These are phyloP conservation scores for Parachlorella kessleri DNA, from an alignment of 139 green algal species.

Conservation along the genomic window DNA sequence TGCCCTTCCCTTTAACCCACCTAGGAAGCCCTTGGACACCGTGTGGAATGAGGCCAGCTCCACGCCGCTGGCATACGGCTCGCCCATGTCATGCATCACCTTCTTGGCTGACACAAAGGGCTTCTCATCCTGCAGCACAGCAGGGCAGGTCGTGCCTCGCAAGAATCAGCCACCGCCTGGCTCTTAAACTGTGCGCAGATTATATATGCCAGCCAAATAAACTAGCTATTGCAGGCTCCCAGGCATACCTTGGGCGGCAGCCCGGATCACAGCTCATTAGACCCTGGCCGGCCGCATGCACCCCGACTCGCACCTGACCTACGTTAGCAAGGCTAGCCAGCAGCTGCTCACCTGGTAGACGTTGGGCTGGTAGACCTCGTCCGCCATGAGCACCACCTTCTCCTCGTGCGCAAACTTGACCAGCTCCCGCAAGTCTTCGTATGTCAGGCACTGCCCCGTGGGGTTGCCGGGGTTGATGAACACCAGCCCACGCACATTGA, in stretches of 20 bases:
- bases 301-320: no score
- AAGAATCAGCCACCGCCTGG: no score
- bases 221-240: no score
- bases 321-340: no score
- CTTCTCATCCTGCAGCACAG: slow-evolving; percentile 66
- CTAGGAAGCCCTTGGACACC: slow-evolving; percentile 80
- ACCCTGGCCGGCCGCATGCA: no score
- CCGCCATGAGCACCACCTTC: slow-evolving; percentile 88
- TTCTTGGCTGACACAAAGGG: slow-evolving; percentile 87
- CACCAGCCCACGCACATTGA: slow-evolving; percentile 75
- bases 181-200: no score
- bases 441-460: slow-evolving; percentile 83
- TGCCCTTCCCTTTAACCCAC: no score
- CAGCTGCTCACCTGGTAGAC: slow-evolving; percentile 59
- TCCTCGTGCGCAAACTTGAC: slow-evolving; percentile 87
- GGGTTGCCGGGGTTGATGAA: slow-evolving; percentile 99
- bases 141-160: no score
- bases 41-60: slow-evolving; percentile 88
- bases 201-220: no score
- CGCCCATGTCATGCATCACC: slow-evolving; percentile 75
- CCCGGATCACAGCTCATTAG: no score
- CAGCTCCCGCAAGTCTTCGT: slow-evolving; percentile 87
- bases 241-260: no score
- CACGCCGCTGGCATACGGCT: slow-evolving; percentile 50
- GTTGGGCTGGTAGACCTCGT: slow-evolving; percentile 97